Evolutionary conservation across 2,329 filamentous ascomycete species (phyloP), one percentile per base, ranked within the genome.

Genomic region (Neofusicoccum ribis): DNA sequence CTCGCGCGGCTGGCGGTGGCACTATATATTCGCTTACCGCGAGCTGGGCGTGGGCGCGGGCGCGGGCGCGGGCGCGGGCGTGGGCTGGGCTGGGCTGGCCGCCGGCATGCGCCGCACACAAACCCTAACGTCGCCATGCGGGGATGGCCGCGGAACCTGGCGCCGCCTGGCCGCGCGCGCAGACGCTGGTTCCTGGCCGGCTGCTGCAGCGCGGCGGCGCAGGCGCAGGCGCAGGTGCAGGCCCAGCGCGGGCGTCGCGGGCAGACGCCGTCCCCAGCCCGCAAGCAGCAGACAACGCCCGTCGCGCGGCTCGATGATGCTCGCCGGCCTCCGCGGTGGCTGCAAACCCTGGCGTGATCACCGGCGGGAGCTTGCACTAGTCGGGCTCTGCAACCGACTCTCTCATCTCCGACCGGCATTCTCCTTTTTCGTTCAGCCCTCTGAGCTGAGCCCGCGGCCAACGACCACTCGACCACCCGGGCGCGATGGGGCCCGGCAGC

Each of bases 331-430:
- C 23, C 23, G 3, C 23, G 23, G 23, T 23, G 23, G 23, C 23
- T 17, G 20, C 37, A 15, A 56, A 56, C 52, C 52, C 52, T 56
- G 52, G 37, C 52, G 37, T 56, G 41, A 59, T 59, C 54, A 46
- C 27, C 39, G 20, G 20, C 23, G 43, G 43, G 41, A 37, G 56
- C 56, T 60, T 60, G 56, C 56, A 47, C 54, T 4, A 17, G 39
- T 46, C 41, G 41, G 54, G 41, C 41, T 6, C 12, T 37, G 17
- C 14, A 9, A 15, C 54, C 54, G 54, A n/a, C 39, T 34, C 39
- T 20, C 54, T 44, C 39, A 59, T 59, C 54, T 59, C 54, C 54
- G 54, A 46, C 54, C 54, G 54, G 54, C 20, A 59, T 44, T 44
- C 39, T 59, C 54, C 54, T 44, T 44, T 41, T 37, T 20, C 54